A percentile compares a stretch with the other conserved stretches of the same genome.
Evolutionary conservation across 768 basidiomycete genomes (phyloP).

Genomic region (Aureoboletus auriporus): DNA sequence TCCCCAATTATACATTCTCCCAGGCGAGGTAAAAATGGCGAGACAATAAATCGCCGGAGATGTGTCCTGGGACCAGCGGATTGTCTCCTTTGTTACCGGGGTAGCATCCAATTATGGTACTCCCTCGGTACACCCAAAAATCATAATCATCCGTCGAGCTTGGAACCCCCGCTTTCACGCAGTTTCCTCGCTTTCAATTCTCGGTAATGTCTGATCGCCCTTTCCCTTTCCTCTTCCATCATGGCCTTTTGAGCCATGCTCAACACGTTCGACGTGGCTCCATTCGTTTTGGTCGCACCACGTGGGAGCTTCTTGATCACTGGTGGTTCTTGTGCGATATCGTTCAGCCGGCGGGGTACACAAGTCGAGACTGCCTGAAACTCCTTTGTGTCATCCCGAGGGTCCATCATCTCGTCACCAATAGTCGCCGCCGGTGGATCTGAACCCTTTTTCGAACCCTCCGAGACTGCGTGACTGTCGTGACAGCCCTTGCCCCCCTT

Average conservation of each 20-base stretch:
- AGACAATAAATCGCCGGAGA: slow-evolving; percentile 1
- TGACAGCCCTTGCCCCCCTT: slow-evolving; percentile 8
- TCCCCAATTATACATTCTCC: background rate
- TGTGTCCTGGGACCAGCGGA: no score
- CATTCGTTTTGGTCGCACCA: slow-evolving; percentile 30
- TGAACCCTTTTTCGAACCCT: slow-evolving; percentile 9
- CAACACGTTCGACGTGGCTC: slow-evolving; percentile 43
- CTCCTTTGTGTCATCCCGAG: slow-evolving; percentile 34
- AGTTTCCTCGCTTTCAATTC: slow-evolving; percentile 56
- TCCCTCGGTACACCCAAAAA: slow-evolving; percentile 2
- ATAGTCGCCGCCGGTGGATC: slow-evolving; percentile 12
- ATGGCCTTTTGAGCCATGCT: slow-evolving; percentile 73
- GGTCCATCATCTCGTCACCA: slow-evolving; percentile 18
- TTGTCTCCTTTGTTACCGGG: slow-evolving; percentile 3
- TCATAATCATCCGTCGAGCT: slow-evolving; percentile 6
- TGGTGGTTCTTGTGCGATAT: slow-evolving; percentile 67
- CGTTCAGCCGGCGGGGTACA: slow-evolving; percentile 63
- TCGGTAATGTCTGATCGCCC: slow-evolving; percentile 62
- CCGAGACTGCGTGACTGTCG: background rate
- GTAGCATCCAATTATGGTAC: slow-evolving; percentile 8
- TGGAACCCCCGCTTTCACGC: slow-evolving; percentile 13
- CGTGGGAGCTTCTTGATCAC: slow-evolving; percentile 54
- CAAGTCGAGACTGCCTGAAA: slow-evolving; percentile 49
- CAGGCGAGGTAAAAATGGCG: slow-evolving; percentile 4
- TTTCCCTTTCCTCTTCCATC: slow-evolving; percentile 75